Evolutionary conservation across 139 green algal genomes (phyloP).

Genomic region (Picochlorum sp.): DNA sequence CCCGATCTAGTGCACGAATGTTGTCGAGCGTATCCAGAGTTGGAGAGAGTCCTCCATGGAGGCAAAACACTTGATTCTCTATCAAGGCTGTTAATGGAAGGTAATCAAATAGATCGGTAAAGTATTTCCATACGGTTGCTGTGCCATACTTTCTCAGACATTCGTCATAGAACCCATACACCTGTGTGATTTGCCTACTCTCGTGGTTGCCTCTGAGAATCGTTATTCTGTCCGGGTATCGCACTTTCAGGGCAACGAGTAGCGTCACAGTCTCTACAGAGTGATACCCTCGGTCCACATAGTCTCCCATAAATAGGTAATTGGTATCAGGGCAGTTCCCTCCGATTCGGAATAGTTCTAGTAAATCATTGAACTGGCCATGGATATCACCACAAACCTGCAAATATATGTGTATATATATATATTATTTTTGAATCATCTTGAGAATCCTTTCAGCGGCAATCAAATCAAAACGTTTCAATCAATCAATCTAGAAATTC

Average conservation of each 20-base stretch:
- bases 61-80: slow-evolving; percentile 96
- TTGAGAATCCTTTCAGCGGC: no score
- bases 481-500: no score
- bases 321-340: slow-evolving; percentile 95
- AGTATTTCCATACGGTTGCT: slow-evolving; percentile 95
- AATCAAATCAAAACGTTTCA: no score
- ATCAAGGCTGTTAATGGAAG: slow-evolving; percentile 92
- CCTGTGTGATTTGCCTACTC: slow-evolving; percentile 94
- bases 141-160: slow-evolving; percentile 98
- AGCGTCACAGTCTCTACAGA: slow-evolving; percentile 90
- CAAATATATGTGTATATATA: no score
- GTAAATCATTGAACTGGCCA: slow-evolving; percentile 93
- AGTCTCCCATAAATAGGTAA: slow-evolving; percentile 99
- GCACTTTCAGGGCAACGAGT: slow-evolving; percentile 83
- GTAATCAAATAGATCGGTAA: slow-evolving; percentile 99
- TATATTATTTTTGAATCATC: no score
- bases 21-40: slow-evolving; percentile 96
- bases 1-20: slow-evolving; percentile 81
- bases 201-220: slow-evolving; percentile 98
- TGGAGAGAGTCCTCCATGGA: slow-evolving; percentile 91
- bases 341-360: slow-evolving; percentile 93
- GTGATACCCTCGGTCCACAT: slow-evolving; percentile 97
- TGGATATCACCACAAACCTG: slow-evolving; percentile 94
- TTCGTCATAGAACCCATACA: slow-evolving; percentile 99
- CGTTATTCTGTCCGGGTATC: slow-evolving; percentile 91